Evolutionary conservation across 176 grass and related monocot genomes (phyloP).

Genomic region (Poa annua): DNA sequence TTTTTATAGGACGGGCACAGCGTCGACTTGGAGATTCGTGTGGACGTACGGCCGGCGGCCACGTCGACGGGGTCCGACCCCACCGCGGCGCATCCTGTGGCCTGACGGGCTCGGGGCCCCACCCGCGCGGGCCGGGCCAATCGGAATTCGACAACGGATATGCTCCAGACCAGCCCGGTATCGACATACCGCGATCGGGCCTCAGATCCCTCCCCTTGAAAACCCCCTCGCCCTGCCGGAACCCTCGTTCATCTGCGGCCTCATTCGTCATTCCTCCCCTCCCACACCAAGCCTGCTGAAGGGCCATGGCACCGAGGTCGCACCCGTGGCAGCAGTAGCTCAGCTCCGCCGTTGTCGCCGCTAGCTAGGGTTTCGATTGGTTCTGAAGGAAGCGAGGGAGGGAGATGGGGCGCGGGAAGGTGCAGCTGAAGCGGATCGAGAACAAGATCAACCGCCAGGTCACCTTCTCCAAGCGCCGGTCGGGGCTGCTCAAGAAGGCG

Average conservation of each 20-base stretch:
- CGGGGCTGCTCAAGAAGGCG: constrained; percentile 92
- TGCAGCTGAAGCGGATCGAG: constrained; percentile 96
- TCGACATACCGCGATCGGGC: constrained; percentile 11
- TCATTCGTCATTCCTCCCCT: no score
- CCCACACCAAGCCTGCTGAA: no score
- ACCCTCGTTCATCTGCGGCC: background rate
- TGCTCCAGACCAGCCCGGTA: constrained; percentile 29
- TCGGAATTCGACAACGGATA: background rate
- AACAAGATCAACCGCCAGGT: constrained; percentile 96
- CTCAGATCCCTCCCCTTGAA: constrained; percentile 28
- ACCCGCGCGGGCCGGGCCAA: background rate
- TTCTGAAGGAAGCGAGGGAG: background rate
- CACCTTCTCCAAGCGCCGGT: constrained; percentile 88
- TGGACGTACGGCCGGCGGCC: background rate
- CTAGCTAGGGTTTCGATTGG: background rate
- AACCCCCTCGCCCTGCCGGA: background rate
- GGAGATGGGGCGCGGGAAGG: constrained; percentile 86
- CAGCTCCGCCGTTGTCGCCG: no score
- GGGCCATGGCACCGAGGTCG: no score
- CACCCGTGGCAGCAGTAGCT: no score
- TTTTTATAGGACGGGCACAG: background rate
- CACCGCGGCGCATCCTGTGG: background rate
- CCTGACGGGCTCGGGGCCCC: background rate
- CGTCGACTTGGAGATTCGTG: background rate
- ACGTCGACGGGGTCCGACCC: background rate